A percentile compares a stretch with the other conserved stretches of the same genome.
Evolutionary conservation across 192 early-diverging fungal species (phyloP).

Genomic region (Jimgerdemannia lactiflua): DNA sequence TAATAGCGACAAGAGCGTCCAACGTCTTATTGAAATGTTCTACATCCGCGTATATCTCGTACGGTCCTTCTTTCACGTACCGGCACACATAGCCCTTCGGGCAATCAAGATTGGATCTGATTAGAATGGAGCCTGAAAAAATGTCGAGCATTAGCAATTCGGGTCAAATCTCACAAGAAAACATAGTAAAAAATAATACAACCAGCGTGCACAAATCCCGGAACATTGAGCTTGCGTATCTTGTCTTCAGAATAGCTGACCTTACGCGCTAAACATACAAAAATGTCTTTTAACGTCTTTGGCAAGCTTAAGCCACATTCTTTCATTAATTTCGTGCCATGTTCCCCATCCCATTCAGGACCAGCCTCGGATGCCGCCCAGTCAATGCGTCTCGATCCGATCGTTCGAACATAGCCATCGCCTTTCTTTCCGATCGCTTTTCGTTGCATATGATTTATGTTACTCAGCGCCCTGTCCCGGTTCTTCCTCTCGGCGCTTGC

Average conservation of each 20-base stretch:
- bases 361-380: too few species aligned
- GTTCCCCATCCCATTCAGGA: too few species aligned
- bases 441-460: too few species aligned
- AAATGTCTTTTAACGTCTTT: not conserved
- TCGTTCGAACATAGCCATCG: too few species aligned
- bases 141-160: not conserved
- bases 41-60: constrained; percentile 8
- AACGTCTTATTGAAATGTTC: not conserved
- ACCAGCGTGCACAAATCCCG: not conserved
- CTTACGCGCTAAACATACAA: not conserved
- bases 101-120: constrained; percentile 9
- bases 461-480: too few species aligned
- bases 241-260: not conserved
- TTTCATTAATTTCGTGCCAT: too few species aligned
- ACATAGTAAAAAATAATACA: not conserved
- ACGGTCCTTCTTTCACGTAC: constrained; percentile 6
- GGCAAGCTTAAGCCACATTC: too few species aligned
- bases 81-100: constrained; percentile 5
- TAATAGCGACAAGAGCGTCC: constrained; percentile 6
- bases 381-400: too few species aligned
- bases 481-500: too few species aligned
- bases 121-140: constrained; percentile 8
- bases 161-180: not conserved
- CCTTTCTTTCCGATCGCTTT: too few species aligned
- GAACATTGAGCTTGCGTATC: not conserved